phyloP scores from a whole-genome alignment of 768 basidiomycete species.

The Hydnomerulius pinastri region DNA sequence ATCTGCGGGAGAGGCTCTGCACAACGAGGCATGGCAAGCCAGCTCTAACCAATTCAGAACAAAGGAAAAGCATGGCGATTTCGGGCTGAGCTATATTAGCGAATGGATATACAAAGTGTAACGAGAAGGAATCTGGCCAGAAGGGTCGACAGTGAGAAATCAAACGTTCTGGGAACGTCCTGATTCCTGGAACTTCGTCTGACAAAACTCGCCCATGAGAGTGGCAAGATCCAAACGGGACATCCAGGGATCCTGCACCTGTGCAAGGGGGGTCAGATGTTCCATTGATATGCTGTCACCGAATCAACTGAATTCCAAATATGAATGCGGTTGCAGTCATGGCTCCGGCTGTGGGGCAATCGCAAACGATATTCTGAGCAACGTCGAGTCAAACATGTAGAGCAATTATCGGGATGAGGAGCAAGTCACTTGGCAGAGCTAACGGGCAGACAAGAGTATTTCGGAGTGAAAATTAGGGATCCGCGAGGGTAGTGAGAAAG shows the following conservation, averaged over 20 bases:
- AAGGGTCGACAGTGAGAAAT: slow-evolving; percentile 17
- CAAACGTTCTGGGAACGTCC: not conserved
- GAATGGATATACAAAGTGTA: slow-evolving; percentile 1
- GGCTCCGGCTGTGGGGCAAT: no score
- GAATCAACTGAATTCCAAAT: no score
- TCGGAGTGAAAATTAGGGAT: not conserved
- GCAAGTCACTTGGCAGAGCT: not conserved
- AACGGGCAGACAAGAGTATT: not conserved
- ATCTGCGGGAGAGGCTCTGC: no score
- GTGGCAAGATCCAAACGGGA: no score
- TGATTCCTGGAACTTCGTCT: no score
- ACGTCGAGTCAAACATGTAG: no score
- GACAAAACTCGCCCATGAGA: no score
- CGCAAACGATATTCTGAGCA: no score
- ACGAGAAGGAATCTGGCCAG: slow-evolving; percentile 9
- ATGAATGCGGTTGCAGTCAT: no score
- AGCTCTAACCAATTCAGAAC: slow-evolving; percentile 11
- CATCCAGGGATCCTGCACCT: no score
- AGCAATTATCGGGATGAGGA: no score
- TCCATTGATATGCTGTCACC: no score
- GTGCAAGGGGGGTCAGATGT: not conserved
- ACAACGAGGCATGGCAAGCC: not conserved
- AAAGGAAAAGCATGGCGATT: slow-evolving; percentile 14
- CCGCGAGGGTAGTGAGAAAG: not conserved
- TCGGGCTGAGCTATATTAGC: slow-evolving; percentile 17